Evolutionary conservation across 2,329 filamentous ascomycete species (phyloP).

Genomic region (Aureobasidium sp.): DNA sequence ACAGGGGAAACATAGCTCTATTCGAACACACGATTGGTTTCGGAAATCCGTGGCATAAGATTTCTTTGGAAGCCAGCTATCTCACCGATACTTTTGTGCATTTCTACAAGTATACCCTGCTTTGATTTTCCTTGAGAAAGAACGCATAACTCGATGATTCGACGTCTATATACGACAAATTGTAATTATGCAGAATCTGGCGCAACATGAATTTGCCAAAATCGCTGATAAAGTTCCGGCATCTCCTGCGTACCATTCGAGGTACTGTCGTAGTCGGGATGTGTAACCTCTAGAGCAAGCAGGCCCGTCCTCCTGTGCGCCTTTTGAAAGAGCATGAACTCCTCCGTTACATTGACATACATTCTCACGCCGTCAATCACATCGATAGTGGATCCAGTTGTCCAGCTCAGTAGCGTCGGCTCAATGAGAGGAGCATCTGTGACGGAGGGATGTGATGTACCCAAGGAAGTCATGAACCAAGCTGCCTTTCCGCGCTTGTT

Average conservation of each 20-base stretch:
- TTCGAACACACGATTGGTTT: no score
- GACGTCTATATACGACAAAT: not conserved
- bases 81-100: no score
- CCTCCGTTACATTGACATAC: conserved; percentile 53
- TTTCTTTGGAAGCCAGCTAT: no score
- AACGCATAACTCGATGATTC: no score
- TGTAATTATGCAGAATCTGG: conserved; percentile 20
- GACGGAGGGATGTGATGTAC: conserved; percentile 51
- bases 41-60: no score
- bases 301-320: conserved; percentile 41
- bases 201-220: conserved; percentile 40
- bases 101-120: no score
- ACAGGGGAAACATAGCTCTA: no score
- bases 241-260: conserved; percentile 15
- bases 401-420: conserved; percentile 53
- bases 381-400: conserved; percentile 55
- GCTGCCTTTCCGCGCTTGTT: conserved; percentile 33
- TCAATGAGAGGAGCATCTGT: conserved; percentile 61
- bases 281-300: conserved; percentile 43
- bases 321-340: conserved; percentile 48
- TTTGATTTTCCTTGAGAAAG: no score
- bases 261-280: conserved; percentile 28
- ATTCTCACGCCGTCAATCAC: conserved; percentile 50
- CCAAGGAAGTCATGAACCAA: conserved; percentile 38
- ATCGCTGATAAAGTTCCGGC: conserved; percentile 25